Conservation (phyloP, 1,284 basidiomycete genomes). For the Cutaneotrichosporon sp. region DNA sequence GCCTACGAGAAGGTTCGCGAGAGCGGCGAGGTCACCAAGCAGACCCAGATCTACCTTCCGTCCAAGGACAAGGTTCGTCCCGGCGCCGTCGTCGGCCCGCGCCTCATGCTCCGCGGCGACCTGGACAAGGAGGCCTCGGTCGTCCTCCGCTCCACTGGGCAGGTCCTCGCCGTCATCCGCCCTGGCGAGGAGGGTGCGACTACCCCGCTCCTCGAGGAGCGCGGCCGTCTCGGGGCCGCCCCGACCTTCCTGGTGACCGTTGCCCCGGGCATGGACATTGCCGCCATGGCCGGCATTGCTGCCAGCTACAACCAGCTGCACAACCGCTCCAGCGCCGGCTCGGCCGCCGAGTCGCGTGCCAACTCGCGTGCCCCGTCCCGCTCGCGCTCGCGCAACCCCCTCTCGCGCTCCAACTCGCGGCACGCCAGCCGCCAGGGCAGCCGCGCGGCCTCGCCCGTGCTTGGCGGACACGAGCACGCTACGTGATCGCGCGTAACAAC, state of each 20-base stretch:
- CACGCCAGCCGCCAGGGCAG: background rate
- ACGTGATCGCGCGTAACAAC: background rate
- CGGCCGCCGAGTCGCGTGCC: background rate
- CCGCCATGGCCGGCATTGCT: constrained; percentile 53
- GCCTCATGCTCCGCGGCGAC: constrained; percentile 14
- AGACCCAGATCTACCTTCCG: constrained; percentile 9
- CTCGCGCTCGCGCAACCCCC: constrained; percentile 1
- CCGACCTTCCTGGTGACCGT: constrained; percentile 46
- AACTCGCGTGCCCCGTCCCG: background rate
- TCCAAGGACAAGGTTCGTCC: background rate
- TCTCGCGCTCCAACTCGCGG: background rate
- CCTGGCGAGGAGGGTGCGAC: background rate
- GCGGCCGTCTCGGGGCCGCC: background rate
- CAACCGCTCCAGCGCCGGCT: constrained; percentile 18
- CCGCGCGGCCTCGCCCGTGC: background rate
- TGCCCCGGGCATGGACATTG: constrained; percentile 55
- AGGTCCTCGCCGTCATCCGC: constrained; percentile 14
- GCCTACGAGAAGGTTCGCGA: constrained; percentile 1
- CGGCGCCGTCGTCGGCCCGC: constrained; percentile 8
- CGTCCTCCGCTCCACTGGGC: constrained; percentile 11
- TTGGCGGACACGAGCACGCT: too few relatives aligned
- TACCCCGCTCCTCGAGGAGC: constrained; percentile 5
- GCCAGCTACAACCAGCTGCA: constrained; percentile 53
- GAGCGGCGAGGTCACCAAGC: constrained; percentile 1
- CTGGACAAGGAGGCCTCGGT: constrained; percentile 9